Base-by-base conservation (phyloP, 1,284 basidiomycete genomes). In the Volvariella surrecta region DNA sequence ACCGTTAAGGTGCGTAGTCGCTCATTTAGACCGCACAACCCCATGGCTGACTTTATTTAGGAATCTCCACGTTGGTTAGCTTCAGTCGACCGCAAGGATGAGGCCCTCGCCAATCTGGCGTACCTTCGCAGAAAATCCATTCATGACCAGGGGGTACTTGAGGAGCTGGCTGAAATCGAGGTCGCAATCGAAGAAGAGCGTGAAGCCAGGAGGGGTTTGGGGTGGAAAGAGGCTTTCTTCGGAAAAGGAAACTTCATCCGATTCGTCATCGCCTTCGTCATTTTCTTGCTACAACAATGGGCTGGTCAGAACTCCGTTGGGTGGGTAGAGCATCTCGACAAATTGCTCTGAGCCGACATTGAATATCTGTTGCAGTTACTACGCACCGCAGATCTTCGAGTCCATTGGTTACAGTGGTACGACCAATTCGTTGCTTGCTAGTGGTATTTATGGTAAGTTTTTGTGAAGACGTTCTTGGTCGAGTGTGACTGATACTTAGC, bases 211-310 rank as follows among this genome's bases (percentile, higher is more conserved):
- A 51, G 63, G 20, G 75, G 72, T 0, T 62, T 84, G 11, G 78
- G 81, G 3, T 54, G 73, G 48, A 74, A 67, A 48, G 84, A 88
- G 52, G 80, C 79, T 1, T 82, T 86, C 63, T 67, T 84, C 39
- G 79, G 79, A 16, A 84, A 82, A 56, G 85, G 85, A 37, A 88
- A 89, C 61, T 73, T 74, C 30, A 62, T 80, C 44, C 74, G 82
- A 40, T 83, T 86, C 62, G 63, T 79, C 38, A 82, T 86, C 49
- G 82, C 82, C 2, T 74, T 81, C 51, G 62, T 71, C 28, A 80
- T 81, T 50, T 84, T 85, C 65, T 62, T 81, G 43, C 64, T 83
- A 10, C 82, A 85, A 59, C 81, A 85, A 57, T 84, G 76, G 74
- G 68, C 67, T 30, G 82, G 83, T 1, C 82, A 86, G 59, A 86